These are phyloP conservation scores for Coccomyxa sp. DNA, from an alignment of 139 green algal species.

Conservation along the genomic window DNA sequence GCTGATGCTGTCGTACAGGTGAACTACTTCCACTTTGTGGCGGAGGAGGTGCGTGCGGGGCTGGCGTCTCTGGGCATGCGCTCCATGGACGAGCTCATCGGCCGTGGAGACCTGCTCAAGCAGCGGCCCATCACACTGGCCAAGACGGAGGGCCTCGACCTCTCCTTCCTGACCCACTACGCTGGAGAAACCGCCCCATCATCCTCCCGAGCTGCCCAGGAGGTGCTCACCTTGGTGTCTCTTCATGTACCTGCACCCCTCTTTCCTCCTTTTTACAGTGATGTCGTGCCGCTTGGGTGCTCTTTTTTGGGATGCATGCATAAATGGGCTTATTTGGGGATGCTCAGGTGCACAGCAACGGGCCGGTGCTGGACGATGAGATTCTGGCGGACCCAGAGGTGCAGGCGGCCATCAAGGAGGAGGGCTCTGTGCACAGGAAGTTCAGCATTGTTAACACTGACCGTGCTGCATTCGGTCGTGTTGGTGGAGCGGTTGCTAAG, in stretches of 20 bases:
- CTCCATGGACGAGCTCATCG: slow-evolving; percentile 91
- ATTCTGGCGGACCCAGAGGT: slow-evolving; percentile 85
- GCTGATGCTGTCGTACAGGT: slow-evolving; percentile 35
- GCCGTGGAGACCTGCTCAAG: slow-evolving; percentile 68
- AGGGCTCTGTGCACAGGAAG: slow-evolving; percentile 39
- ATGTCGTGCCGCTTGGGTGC: neutral
- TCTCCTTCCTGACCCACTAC: slow-evolving; percentile 87
- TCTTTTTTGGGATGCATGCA: neutral
- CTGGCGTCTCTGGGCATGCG: slow-evolving; percentile 81
- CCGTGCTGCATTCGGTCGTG: slow-evolving; percentile 66
- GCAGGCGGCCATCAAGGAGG: slow-evolving; percentile 42
- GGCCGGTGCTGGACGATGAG: slow-evolving; percentile 84
- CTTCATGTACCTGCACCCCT: neutral
- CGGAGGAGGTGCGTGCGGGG: slow-evolving; percentile 79
- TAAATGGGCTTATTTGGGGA: neutral
- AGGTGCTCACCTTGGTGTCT: neutral
- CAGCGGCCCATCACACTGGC: slow-evolving; percentile 59
- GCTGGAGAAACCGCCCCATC: slow-evolving; percentile 41
- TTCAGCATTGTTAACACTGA: slow-evolving; percentile 86
- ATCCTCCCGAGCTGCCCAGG: slow-evolving; percentile 35
- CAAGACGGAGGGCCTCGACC: slow-evolving; percentile 91
- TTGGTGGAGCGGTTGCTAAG: slow-evolving; percentile 79
- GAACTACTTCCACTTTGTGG: slow-evolving; percentile 97
- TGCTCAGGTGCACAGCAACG: slow-evolving; percentile 66
- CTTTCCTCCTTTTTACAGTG: neutral